Evolutionary conservation across 176 grass and related monocot species (phyloP).

Genomic region (Aegilops tauschii): DNA sequence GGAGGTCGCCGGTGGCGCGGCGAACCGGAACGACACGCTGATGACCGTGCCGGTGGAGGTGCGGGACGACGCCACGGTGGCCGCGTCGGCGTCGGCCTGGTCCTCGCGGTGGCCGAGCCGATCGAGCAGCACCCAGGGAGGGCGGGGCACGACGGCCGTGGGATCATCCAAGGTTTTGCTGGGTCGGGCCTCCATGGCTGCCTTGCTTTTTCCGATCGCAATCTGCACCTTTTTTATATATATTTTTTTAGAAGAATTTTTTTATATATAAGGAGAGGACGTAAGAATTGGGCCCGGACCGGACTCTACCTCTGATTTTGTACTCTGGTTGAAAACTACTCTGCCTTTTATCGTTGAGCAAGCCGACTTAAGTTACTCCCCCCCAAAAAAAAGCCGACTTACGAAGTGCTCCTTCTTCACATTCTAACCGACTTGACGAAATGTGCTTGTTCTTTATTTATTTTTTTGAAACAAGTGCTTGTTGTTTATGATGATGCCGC

Average conservation of each 20-base stretch:
- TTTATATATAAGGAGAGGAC: too few relatives aligned
- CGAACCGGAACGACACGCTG: neutral
- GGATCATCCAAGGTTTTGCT: neutral
- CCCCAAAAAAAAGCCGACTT: neutral
- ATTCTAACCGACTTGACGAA: neutral
- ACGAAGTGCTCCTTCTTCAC: neutral
- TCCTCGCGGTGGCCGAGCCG: neutral
- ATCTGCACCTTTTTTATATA: neutral
- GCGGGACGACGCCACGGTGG: neutral
- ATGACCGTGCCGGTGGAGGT: neutral
- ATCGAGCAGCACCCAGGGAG: conserved; percentile 1
- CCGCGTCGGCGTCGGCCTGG: neutral
- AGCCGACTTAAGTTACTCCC: too few relatives aligned
- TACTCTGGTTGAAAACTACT: too few relatives aligned
- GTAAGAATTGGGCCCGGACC: neutral
- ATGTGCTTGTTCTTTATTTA: neutral
- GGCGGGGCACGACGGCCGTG: neutral
- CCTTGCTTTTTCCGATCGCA: neutral
- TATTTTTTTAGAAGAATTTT: too few relatives aligned
- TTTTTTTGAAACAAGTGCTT: too few relatives aligned
- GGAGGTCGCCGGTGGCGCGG: neutral
- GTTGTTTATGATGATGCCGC: too few relatives aligned
- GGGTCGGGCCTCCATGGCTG: neutral
- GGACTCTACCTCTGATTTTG: neutral
- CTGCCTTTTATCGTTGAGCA: too few relatives aligned